These are phyloP conservation scores for Lecanicillium sp. DNA, from an alignment of 2,329 filamentous ascomycete species.

Conservation along the genomic window DNA sequence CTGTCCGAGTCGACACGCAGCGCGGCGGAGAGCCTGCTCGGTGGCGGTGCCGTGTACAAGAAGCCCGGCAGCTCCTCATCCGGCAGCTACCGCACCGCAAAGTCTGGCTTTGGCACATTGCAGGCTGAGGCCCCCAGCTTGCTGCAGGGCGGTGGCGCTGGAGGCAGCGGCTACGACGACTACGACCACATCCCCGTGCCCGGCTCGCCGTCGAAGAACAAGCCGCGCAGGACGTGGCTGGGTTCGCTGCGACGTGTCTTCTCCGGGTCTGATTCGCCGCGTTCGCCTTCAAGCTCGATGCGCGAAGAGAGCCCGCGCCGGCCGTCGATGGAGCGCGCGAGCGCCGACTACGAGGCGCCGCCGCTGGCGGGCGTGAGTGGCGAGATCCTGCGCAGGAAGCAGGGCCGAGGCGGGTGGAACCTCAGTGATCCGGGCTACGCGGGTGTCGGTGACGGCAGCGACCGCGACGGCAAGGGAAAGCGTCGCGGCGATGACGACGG, in stretches of 20 bases:
- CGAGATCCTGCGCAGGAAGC: slow-evolving; percentile 48
- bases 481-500: slow-evolving; percentile 9
- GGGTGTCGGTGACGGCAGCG: slow-evolving; percentile 17
- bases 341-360: slow-evolving; percentile 38
- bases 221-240: slow-evolving; percentile 56
- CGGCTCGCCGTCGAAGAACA: slow-evolving; percentile 52
- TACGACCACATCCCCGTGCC: slow-evolving; percentile 32
- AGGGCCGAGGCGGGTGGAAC: slow-evolving; percentile 51
- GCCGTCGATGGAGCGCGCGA: slow-evolving; percentile 28
- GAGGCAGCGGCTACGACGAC: slow-evolving; percentile 25
- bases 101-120: slow-evolving; percentile 44
- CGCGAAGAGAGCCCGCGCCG: slow-evolving; percentile 25
- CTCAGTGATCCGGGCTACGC: slow-evolving; percentile 21
- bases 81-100: slow-evolving; percentile 48
- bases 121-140: slow-evolving; percentile 48
- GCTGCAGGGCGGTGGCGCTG: slow-evolving; percentile 23
- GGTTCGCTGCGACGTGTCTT: slow-evolving; percentile 63
- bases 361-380: slow-evolving; percentile 38
- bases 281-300: slow-evolving; percentile 20
- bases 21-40: slow-evolving; percentile 35
- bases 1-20: slow-evolving; percentile 49
- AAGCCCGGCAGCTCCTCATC: slow-evolving; percentile 36
- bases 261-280: slow-evolving; percentile 34
- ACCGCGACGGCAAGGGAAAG: slow-evolving; percentile 22
- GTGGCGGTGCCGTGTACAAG: slow-evolving; percentile 30